Evolutionary conservation across 2,329 filamentous ascomycete genomes (phyloP).

Genomic region (Epichloe uncinata): DNA sequence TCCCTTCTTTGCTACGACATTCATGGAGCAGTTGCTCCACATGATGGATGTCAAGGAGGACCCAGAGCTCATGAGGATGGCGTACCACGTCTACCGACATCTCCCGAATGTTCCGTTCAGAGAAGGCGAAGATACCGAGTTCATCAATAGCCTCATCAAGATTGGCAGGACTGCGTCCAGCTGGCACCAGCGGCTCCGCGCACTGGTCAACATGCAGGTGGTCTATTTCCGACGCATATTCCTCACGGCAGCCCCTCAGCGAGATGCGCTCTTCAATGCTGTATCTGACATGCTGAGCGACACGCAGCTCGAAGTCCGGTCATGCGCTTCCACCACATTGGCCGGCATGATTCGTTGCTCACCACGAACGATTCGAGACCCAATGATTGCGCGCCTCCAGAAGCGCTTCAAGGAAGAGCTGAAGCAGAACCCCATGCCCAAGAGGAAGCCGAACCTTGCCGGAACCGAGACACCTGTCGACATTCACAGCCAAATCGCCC

Average conservation of each 20-base stretch:
- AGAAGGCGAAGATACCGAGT: slow-evolving; percentile 68
- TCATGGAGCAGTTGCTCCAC: slow-evolving; percentile 87
- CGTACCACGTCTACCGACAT: slow-evolving; percentile 94
- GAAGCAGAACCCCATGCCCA: slow-evolving; percentile 76
- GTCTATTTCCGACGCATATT: slow-evolving; percentile 96
- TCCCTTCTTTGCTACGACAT: slow-evolving; percentile 76
- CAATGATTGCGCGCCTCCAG: slow-evolving; percentile 64
- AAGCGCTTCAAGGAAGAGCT: slow-evolving; percentile 67
- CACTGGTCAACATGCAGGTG: slow-evolving; percentile 96
- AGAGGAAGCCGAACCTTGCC: slow-evolving; percentile 43
- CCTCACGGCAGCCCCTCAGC: slow-evolving; percentile 60
- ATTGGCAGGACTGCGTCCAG: slow-evolving; percentile 74
- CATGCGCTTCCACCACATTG: slow-evolving; percentile 81
- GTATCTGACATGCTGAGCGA: slow-evolving; percentile 95
- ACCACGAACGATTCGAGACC: slow-evolving; percentile 62
- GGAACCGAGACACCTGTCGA: slow-evolving; percentile 59
- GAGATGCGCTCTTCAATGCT: slow-evolving; percentile 72
- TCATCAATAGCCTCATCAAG: slow-evolving; percentile 74
- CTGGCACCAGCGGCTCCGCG: slow-evolving; percentile 91
- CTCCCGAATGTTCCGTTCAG: slow-evolving; percentile 90
- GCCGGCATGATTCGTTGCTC: slow-evolving; percentile 98
- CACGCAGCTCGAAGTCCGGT: slow-evolving; percentile 81
- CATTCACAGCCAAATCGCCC: slow-evolving; percentile 63
- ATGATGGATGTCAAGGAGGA: slow-evolving; percentile 99
- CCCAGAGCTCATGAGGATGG: slow-evolving; percentile 82